Percentiles rank a stretch among this genome's conserved stretches.
Evolutionary conservation across 2,329 filamentous ascomycete species (phyloP).

Genomic region (Penicillium decumbens): DNA sequence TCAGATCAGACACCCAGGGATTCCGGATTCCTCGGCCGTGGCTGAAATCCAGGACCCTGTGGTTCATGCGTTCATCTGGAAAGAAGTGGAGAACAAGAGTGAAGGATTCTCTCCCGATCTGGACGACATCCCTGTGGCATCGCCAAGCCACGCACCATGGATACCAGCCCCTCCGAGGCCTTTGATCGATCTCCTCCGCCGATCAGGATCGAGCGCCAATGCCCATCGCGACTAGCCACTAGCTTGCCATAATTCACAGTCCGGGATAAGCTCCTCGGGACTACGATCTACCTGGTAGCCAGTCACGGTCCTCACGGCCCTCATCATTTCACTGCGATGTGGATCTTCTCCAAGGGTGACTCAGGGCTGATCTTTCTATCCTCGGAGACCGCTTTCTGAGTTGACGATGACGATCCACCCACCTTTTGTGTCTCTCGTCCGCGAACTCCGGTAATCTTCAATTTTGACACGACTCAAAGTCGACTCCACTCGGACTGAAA

Average conservation of each 20-base stretch:
- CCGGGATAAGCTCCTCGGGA: conserved; percentile 23
- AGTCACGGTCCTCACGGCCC: conserved; percentile 17
- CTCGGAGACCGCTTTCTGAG: conserved; percentile 2
- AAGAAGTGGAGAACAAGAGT: conserved; percentile 22
- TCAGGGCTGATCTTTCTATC: conserved; percentile 20
- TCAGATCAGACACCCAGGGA: not conserved
- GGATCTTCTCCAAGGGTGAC: conserved; percentile 9
- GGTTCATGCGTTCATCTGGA: conserved; percentile 13
- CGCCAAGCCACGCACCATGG: conserved; percentile 14
- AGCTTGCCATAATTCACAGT: not conserved
- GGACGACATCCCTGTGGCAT: conserved; percentile 15
- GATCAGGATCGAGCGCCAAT: conserved; percentile 20
- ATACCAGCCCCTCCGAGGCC: conserved; percentile 10
- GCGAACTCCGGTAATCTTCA: not conserved
- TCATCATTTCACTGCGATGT: conserved; percentile 17
- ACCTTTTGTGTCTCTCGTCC: not conserved
- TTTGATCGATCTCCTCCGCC: conserved; percentile 22
- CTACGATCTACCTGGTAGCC: conserved; percentile 16
- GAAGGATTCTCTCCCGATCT: conserved; percentile 17
- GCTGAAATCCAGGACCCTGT: too few relatives aligned
- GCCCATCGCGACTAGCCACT: not conserved
- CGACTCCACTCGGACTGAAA: not conserved
- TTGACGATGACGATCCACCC: conserved; percentile 4
- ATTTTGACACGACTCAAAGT: not conserved
- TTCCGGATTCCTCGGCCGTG: not conserved